Percentiles rank a stretch among this genome's conserved stretches.
Evolutionary conservation across 495 filamentous ascomycete genomes (phyloP).

Genomic region (Echria macrotheca): DNA sequence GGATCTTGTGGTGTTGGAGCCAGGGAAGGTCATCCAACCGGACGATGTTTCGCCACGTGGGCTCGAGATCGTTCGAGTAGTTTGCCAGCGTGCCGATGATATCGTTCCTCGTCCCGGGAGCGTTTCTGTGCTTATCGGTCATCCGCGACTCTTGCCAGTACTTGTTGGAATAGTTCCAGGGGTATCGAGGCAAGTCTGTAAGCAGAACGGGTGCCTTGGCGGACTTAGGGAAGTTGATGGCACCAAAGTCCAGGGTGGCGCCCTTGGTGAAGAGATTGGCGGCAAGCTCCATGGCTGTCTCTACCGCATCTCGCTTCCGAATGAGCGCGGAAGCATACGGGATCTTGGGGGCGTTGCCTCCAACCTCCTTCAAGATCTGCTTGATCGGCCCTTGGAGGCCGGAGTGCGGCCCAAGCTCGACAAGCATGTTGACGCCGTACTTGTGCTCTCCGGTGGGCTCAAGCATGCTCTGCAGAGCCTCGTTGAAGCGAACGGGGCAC

Average conservation of each 20-base stretch:
- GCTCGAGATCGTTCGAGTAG: conserved; percentile 44
- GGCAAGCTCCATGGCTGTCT: conserved; percentile 39
- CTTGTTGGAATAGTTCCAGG: conserved; percentile 47
- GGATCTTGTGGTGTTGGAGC: conserved; percentile 48
- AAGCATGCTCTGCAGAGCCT: conserved; percentile 33
- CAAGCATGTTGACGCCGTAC: conserved; percentile 40
- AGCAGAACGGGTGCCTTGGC: conserved; percentile 30
- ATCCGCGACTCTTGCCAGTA: conserved; percentile 52
- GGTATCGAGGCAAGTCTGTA: conserved; percentile 40
- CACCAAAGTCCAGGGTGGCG: conserved; percentile 28
- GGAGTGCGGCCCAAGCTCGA: conserved; percentile 61
- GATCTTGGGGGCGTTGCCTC: conserved; percentile 29
- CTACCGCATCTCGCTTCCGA: conserved; percentile 38
- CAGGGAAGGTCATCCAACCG: conserved; percentile 47
- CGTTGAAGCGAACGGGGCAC: conserved; percentile 35
- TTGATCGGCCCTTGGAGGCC: conserved; percentile 54
- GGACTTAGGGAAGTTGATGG: conserved; percentile 39
- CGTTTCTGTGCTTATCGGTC: conserved; percentile 46
- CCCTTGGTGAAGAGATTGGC: conserved; percentile 45
- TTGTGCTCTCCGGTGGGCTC: conserved; percentile 31
- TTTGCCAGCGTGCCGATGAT: conserved; percentile 46
- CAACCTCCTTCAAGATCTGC: conserved; percentile 44
- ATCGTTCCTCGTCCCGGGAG: conserved; percentile 42
- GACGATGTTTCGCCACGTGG: conserved; percentile 51
- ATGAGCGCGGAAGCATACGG: conserved; percentile 27